A percentile compares a stretch with the other conserved stretches of the same genome.
Conservation (phyloP, 441 rosid species). For the Gossypium trilobum region DNA sequence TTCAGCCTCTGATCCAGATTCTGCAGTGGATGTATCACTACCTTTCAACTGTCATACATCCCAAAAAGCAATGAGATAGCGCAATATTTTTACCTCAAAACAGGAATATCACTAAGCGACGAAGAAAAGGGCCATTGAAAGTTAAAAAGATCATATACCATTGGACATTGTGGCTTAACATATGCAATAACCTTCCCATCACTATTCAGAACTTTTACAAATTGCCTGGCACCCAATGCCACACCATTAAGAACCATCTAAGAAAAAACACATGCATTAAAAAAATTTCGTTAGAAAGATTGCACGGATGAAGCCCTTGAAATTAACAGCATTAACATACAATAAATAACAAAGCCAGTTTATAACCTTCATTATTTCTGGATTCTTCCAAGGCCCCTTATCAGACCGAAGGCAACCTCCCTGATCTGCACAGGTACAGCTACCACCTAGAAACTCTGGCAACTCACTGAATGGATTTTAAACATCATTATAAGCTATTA, state of each 20-base stretch:
- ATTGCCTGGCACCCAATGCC: slow-evolving; percentile 64
- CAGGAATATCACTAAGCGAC: background rate
- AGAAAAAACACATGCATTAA: slow-evolving; percentile 19
- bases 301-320: slow-evolving; percentile 1
- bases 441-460: slow-evolving; percentile 96
- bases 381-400: slow-evolving; percentile 98
- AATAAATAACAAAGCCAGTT: slow-evolving; percentile 14
- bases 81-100: background rate
- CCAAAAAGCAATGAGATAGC: slow-evolving; percentile 1
- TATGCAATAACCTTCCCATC: slow-evolving; percentile 87
- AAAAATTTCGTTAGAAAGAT: slow-evolving; percentile 10
- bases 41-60: slow-evolving; percentile 53
- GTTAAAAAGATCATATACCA: slow-evolving; percentile 41
- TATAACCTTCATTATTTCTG: slow-evolving; percentile 72
- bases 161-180: slow-evolving; percentile 68
- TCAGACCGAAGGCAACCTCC: slow-evolving; percentile 97
- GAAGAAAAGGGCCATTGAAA: background rate
- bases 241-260: slow-evolving; percentile 86
- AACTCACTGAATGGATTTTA: slow-evolving; percentile 53
- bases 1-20: slow-evolving; percentile 98
- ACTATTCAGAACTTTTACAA: slow-evolving; percentile 79
- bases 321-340: slow-evolving; percentile 10
- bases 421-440: slow-evolving; percentile 75
- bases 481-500: slow-evolving; percentile 5
- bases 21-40: slow-evolving; percentile 94